Evolutionary conservation across 2,329 filamentous ascomycete species (phyloP), one percentile per base, ranked within the genome.

Genomic region (Penicillium aurantiogriseum): DNA sequence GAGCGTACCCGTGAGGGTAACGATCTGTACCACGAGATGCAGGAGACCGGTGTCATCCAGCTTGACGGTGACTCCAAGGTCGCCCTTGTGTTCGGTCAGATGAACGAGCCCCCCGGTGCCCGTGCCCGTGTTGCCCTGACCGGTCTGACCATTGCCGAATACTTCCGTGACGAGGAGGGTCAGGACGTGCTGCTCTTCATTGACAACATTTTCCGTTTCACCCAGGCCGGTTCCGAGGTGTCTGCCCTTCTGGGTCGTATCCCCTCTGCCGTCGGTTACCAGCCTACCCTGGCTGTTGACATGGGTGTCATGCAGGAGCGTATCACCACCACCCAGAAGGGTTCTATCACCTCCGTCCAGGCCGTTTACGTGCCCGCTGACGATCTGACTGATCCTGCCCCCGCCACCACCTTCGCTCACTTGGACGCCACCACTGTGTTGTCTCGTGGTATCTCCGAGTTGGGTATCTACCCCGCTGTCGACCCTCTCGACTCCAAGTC

Each of bases 1-100:
- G 94, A 99, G 89, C 93, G 94, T 86, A 99, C 94, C 78, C 94
- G 94, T 91, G 94, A 99, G 88, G 94, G 94, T 87, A 99, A 99
- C 88, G 94, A 99, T 88, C 82, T 99, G 86, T 99, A 99, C 89
- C 93, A 99, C 84, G 94, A 99, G 88, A 99, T 99, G 94, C 94
- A 97, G 86, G 93, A 99, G 85, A 99, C 94, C 71, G 91, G 90
- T 77, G 94, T 99, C 86, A 99, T 99, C 82, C 88, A 99, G 82
- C 91, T 99, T 69, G 94, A 99, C 68, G 94, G 94, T 81, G 93
- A 97, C 75, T 97, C 94, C 80, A 99, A 99, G 89, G 94, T 97
- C 84, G 91, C 94, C 66, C 85, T 99, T 71, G 94, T 99, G 71
- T 99, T 99, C 84, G 94, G 94, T 86, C 94, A 99, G 86, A 99